Evolutionary conservation across 2,329 filamentous ascomycete genomes (phyloP), one percentile per base, ranked within the genome.

Genomic region (Diaporthe ampelina): DNA sequence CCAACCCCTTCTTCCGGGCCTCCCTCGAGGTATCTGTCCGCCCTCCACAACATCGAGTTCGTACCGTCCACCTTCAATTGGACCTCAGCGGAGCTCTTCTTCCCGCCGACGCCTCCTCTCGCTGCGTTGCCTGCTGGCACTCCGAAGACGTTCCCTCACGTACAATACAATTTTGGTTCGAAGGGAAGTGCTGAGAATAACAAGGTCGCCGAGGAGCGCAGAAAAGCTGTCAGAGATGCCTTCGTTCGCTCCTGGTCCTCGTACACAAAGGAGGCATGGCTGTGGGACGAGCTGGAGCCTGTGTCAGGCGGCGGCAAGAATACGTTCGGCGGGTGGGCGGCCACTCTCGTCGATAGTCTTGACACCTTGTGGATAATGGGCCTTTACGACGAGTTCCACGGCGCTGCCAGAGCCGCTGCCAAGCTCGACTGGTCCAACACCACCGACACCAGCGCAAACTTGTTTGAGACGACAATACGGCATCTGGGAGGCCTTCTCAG

Each of bases 311-410:
- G 85, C n/a, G 91, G 87, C 77, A 90, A 91, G 26, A 94, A 98
- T 80, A 94, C 95, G 0, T 98, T 98, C 82, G 96, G 95, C 80
- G 94, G 94, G 61, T 98, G 95, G 95, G 94, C 94, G n/a, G 95
- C 95, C 24, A 97, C 95, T 0, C 82, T 98, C 75, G 94, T 98
- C 8, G 95, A 98, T 85, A 86, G 90, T 2, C 85, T 96, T 61
- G 95, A 97, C 80, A 95, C 94, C 0, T 86, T 97, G 2, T 97
- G 94, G 93, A 95, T 97, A 78, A 95, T 96, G 89, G 94, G 90
- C 32, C 81, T 97, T 81, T 89, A 90, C 78, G 88, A 93, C 1
- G 94, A 97, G 78, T 97, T 97, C 79, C 35, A 75, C 56, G 91
- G 94, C 74, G 92, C 94, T 76, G 95, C 94, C 3, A 90, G 94